Conservation (phyloP, 208 protist genomes). For the Trypanosoma theileri region DNA sequence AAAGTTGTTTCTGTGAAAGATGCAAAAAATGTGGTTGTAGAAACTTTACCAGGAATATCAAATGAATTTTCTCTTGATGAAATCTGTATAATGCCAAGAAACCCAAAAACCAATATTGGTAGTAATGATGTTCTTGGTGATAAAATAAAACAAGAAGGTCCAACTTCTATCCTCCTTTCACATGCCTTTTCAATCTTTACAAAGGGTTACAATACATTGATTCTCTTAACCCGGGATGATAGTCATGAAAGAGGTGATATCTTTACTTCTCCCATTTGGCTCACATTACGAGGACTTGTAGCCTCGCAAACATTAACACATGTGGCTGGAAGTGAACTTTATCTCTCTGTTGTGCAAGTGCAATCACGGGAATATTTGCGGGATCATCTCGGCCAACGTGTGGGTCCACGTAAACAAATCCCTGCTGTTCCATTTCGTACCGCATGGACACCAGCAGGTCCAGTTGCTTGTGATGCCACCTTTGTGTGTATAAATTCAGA, state of each 20-base stretch:
- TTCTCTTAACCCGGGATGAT: slow-evolving; percentile 30
- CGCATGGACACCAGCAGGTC: slow-evolving; percentile 51
- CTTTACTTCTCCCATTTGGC: slow-evolving; percentile 36
- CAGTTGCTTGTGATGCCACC: slow-evolving; percentile 37
- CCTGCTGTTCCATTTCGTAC: slow-evolving; percentile 29
- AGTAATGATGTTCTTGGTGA: too few species aligned
- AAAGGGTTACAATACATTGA: slow-evolving; percentile 32
- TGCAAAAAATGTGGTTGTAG: background rate
- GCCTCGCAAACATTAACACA: background rate
- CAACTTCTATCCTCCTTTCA: slow-evolving; percentile 15
- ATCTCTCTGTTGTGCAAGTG: slow-evolving; percentile 44
- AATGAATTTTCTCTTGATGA: slow-evolving; percentile 1
- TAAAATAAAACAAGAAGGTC: background rate
- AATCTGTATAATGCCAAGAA: background rate
- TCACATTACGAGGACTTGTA: slow-evolving; percentile 28
- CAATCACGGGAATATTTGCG: slow-evolving; percentile 29
- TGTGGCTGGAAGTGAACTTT: slow-evolving; percentile 20
- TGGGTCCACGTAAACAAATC: background rate
- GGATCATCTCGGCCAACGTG: background rate
- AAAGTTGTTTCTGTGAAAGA: background rate
- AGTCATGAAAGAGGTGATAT: slow-evolving; percentile 10
- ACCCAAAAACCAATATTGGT: background rate
- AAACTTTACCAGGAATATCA: too few species aligned
- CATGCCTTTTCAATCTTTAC: slow-evolving; percentile 29
- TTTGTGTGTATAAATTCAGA: slow-evolving; percentile 30